Evolutionary conservation across 768 basidiomycete species (phyloP), one percentile per base, ranked within the genome.

Genomic region (Kwoniella newhampshirensis): DNA sequence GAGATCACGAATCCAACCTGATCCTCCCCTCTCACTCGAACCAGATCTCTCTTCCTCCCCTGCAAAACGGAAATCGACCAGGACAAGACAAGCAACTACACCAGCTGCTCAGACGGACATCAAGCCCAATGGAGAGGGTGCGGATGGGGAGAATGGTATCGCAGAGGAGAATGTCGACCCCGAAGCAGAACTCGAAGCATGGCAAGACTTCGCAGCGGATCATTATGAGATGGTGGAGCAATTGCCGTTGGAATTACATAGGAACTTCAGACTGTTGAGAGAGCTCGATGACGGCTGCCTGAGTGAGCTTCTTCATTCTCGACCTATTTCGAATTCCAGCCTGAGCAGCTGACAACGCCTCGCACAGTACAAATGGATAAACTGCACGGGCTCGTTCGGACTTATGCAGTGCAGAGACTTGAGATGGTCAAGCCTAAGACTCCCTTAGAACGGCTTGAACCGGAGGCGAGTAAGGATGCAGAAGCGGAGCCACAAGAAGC

Each of bases 221-320:
- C 66, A 73, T 44, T 73, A 73, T 55, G 71, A 73, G 61, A 70
- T 72, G 58, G 72, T 77, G 7, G 76, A 77, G 54, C 76, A 77
- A 42, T 59, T 77, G 13, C 76, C 76, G 15, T 56, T 77, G 40
- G 76, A 77, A 35, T 62, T 77, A 48, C 75, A 77, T 51, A 57
- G 76, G 27, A 77, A 75, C 50, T 75, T 75, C 46, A 62, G 73
- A 25, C 55, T 77, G 21, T 55, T 77, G n/a, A 60, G 67, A 43
- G 75, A 77, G 47, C 62, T 75, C 12, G 76, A 77, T 37, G 72
- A 76, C 45, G 71, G 70, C 9, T 71, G 69, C 59, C 37, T 63
- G 27, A 63, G 68, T 70, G 54, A 66, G 71, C 60, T 17, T 30
- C 21, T 17, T 28, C 18, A 20, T 20, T 7, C n/a, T 20, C 25